These are phyloP conservation scores for Saccharomyces mikatae DNA, from an alignment of 805 yeast genomes.

Conservation along the genomic window DNA sequence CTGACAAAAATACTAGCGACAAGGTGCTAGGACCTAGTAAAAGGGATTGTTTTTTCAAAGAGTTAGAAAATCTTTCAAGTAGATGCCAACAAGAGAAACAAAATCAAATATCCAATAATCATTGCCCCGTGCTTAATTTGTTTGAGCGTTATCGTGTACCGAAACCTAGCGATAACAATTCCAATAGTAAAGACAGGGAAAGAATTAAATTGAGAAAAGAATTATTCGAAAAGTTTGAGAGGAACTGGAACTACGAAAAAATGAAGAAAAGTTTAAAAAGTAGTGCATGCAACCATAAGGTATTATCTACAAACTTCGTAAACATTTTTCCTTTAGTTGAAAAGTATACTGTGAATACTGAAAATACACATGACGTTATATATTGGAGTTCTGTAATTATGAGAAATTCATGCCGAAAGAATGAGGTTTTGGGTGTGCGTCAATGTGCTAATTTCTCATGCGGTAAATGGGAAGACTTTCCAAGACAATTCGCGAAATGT, in stretches of 20 bases:
- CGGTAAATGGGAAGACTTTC: constrained; percentile 87
- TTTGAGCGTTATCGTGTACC: not conserved
- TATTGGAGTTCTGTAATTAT: constrained; percentile 98
- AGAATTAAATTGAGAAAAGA: constrained; percentile 10
- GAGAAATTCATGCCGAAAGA: constrained; percentile 90
- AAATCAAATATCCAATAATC: not conserved
- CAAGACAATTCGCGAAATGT: constrained; percentile 91
- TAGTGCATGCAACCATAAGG: constrained; percentile 12
- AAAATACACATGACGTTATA: constrained; percentile 68
- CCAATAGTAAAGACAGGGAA: constrained; percentile 1
- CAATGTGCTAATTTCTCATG: constrained; percentile 93
- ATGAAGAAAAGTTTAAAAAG: constrained; percentile 26
- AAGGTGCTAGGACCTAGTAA: not conserved
- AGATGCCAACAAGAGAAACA: constrained; percentile 2
- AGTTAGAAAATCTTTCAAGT: constrained; percentile 9
- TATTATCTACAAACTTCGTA: constrained; percentile 29
- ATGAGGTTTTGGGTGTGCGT: constrained; percentile 77
- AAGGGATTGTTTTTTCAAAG: constrained; percentile 13
- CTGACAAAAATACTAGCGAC: not conserved
- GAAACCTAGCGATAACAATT: not conserved
- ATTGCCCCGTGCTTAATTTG: not conserved
- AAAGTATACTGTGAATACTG: constrained; percentile 63
- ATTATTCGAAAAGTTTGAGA: constrained; percentile 18
- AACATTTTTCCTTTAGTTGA: constrained; percentile 89
- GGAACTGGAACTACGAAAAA: constrained; percentile 40